A percentile compares a stretch with the other conserved stretches of the same genome.
Conservation (phyloP, 768 basidiomycete genomes). For the Pleurotus giganteus region DNA sequence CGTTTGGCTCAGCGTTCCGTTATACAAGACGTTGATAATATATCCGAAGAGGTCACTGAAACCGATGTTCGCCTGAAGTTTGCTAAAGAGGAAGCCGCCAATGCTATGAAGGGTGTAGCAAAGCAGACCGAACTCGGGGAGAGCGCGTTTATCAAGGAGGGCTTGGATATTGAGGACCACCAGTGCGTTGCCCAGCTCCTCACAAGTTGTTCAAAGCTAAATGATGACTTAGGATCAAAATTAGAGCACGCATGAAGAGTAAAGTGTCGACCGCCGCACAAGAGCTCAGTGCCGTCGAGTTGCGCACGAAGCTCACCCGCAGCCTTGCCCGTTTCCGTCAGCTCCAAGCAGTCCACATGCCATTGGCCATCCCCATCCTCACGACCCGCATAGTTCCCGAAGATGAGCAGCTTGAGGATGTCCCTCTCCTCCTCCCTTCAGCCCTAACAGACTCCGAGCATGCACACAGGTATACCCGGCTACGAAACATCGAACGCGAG, state of each 20-base stretch:
- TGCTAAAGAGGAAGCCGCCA: not conserved
- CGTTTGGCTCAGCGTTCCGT: not conserved
- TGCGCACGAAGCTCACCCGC: not conserved
- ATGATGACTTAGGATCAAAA: not conserved
- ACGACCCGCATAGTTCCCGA: not conserved
- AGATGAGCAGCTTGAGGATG: not conserved
- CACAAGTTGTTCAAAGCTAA: not conserved
- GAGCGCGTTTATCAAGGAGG: constrained; percentile 6
- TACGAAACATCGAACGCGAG: not conserved
- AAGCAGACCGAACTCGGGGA: not conserved
- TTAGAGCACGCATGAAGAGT: not conserved
- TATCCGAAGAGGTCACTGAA: not conserved
- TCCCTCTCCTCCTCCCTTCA: not conserved
- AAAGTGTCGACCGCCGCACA: not conserved
- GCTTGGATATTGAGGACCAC: constrained; percentile 13
- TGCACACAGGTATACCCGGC: not conserved
- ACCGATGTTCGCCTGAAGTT: not conserved
- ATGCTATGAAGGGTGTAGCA: not conserved
- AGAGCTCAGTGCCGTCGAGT: not conserved
- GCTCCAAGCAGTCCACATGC: not conserved
- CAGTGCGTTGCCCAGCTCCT: constrained; percentile 11
- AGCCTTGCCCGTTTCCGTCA: not conserved
- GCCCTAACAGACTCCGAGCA: not conserved
- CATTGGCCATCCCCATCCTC: not conserved
- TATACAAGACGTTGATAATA: not conserved